Conservation (phyloP, 176 grass and related monocot genomes). For the Saccharum officinarum region DNA sequence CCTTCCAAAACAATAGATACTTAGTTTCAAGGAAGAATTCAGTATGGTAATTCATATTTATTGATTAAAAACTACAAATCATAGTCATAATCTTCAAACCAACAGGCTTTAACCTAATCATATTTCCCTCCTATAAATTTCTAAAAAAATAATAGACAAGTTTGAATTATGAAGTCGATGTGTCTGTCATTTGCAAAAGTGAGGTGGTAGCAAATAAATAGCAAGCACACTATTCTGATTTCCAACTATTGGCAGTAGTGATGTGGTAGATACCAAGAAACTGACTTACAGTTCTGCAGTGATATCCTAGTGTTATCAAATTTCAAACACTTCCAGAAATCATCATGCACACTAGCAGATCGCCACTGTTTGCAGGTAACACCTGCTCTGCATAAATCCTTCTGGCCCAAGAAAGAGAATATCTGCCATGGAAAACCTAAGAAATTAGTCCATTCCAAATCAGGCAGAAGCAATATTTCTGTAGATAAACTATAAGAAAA, state of each 20-base stretch:
- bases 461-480: background rate
- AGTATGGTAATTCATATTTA: background rate
- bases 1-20: slow-evolving; percentile 10
- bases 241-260: background rate
- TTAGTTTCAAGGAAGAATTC: background rate
- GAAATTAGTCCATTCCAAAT: slow-evolving; percentile 30
- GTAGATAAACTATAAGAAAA: background rate
- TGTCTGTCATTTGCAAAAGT: background rate
- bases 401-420: slow-evolving; percentile 91
- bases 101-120: background rate
- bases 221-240: background rate
- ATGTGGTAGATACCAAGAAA: background rate
- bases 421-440: slow-evolving; percentile 58
- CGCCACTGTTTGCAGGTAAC: slow-evolving; percentile 86
- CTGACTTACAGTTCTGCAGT: slow-evolving; percentile 79
- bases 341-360: slow-evolving; percentile 66
- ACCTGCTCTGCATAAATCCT: slow-evolving; percentile 91
- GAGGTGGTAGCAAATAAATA: background rate
- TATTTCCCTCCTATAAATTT: background rate
- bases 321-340: slow-evolving; percentile 92
- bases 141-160: background rate
- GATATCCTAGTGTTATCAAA: slow-evolving; percentile 80
- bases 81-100: background rate
- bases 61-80: slow-evolving; percentile 1
- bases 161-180: background rate